Evolutionary conservation across 169 alveolate genomes (phyloP), one percentile per base, ranked within the genome.

Genomic region (Plasmodium reichenowi): DNA sequence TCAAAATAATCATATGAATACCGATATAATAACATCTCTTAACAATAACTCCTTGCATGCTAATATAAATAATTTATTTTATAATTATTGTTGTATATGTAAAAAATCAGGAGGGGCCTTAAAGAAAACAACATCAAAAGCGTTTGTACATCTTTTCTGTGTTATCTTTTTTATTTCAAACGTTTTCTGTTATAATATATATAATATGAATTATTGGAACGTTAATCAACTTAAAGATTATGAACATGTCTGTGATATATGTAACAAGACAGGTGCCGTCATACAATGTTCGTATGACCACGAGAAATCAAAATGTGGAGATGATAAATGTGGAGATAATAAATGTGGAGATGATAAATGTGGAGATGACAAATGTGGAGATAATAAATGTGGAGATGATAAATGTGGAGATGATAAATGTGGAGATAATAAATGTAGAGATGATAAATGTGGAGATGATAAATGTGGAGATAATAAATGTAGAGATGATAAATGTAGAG

Each of bases 41-140:
- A 38, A 38, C 5, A 73, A 56, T 13, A 32, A 12, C 1, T 1
- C n/a, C 2, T 54, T 58, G 15, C 59, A 73, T 22, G 17, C 3
- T 13, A 29, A 15, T 3, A 38, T 38, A 38, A 73, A 56, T 12
- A 67, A 60, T n/a, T 32, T 12, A 32, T 45, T 74, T 45, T 60
- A 59, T 32, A n/a, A 52, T 38, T 43, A 38, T 52, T 78, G 89
- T 45, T 78, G 22, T 60, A 78, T 78, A 50, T 78, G 89, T 50
- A 78, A 78, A 59, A 78, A 52, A 24, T 56, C 50, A 50, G 89
- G 89, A 10, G 89, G 89, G 7, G 89, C 89, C 15, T 32, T 78
- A 59, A 78, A 78, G 47, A 78, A 52, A 66, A 78, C 89, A 12
- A 78, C 89, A 47, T 50, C 75, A 13, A 78, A 78, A 24, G 20